Conservation (phyloP, 1,284 basidiomycete species). For the Cutaneotrichosporon sp. region DNA sequence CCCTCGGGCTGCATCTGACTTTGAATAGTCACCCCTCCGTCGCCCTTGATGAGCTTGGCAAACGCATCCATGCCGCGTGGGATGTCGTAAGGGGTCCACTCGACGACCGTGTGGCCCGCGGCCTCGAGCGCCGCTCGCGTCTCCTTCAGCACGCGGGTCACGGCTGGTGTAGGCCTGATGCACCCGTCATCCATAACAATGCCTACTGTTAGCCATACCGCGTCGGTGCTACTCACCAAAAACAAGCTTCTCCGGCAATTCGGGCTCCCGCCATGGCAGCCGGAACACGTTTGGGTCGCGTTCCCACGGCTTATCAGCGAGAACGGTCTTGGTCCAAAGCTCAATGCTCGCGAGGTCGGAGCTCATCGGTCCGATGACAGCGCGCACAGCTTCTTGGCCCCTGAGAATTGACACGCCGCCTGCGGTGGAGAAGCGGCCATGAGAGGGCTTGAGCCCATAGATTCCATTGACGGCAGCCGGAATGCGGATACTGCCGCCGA, state of each 20-base stretch:
- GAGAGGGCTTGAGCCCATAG: constrained; percentile 13
- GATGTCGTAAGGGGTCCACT: constrained; percentile 30
- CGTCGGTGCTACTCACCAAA: constrained; percentile 4
- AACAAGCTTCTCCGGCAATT: constrained; percentile 56
- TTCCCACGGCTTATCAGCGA: constrained; percentile 57
- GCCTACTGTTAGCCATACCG: constrained; percentile 18
- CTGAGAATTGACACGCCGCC: constrained; percentile 58
- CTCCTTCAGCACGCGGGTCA: constrained; percentile 58
- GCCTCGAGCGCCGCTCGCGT: constrained; percentile 56
- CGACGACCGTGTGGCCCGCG: constrained; percentile 58
- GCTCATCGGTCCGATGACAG: constrained; percentile 64
- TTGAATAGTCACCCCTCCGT: constrained; percentile 13
- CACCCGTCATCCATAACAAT: constrained; percentile 54
- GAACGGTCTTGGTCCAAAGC: constrained; percentile 36
- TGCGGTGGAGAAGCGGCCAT: constrained; percentile 11
- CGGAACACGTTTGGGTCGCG: constrained; percentile 58
- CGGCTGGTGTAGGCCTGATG: constrained; percentile 60
- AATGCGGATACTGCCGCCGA: constrained; percentile 55
- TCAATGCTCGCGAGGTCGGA: constrained; percentile 57
- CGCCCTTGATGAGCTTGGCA: constrained; percentile 7
- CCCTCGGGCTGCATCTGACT: neutral
- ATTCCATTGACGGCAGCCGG: constrained; percentile 14
- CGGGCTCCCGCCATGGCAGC: constrained; percentile 60
- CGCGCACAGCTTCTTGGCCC: constrained; percentile 62
- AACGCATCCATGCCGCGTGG: neutral